A percentile compares a stretch with the other conserved stretches of the same genome.
Conservation (phyloP, 345 rosid species). For the Lumnitzera littorea region DNA sequence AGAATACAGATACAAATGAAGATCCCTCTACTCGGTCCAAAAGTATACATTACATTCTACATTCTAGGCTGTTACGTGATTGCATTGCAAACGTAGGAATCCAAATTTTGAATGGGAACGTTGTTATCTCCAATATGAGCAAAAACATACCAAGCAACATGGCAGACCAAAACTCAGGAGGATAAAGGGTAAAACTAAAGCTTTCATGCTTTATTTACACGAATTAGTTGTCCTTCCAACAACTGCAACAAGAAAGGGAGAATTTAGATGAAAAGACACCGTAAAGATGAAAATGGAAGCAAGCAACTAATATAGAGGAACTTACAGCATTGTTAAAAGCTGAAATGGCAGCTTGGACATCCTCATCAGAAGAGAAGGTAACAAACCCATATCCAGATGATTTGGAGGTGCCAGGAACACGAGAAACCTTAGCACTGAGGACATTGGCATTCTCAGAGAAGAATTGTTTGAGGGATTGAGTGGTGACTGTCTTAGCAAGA, state of each 20-base stretch:
- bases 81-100: too few relatives aligned
- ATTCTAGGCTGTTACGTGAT: too few relatives aligned
- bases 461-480: conserved; percentile 41
- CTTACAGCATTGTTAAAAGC: conserved; percentile 74
- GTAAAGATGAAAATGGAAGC: neutral
- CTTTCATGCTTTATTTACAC: conserved; percentile 73
- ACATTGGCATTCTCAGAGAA: conserved; percentile 78
- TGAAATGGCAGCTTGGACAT: conserved; percentile 66
- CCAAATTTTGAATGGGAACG: too few relatives aligned
- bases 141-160: too few relatives aligned
- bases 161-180: too few relatives aligned
- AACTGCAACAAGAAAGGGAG: conserved; percentile 27
- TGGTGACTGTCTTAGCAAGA: conserved; percentile 75
- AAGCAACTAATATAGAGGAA: neutral
- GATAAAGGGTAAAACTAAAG: too few relatives aligned
- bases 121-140: too few relatives aligned
- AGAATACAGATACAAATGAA: too few relatives aligned
- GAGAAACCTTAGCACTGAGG: conserved; percentile 72
- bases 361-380: conserved; percentile 70
- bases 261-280: neutral
- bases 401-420: conserved; percentile 78
- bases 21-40: too few relatives aligned
- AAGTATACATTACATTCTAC: too few relatives aligned
- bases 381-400: conserved; percentile 85
- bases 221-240: conserved; percentile 77